Evolutionary conservation across 1,284 basidiomycete species (phyloP).

Genomic region (Microbotryum silenes-acaulis): DNA sequence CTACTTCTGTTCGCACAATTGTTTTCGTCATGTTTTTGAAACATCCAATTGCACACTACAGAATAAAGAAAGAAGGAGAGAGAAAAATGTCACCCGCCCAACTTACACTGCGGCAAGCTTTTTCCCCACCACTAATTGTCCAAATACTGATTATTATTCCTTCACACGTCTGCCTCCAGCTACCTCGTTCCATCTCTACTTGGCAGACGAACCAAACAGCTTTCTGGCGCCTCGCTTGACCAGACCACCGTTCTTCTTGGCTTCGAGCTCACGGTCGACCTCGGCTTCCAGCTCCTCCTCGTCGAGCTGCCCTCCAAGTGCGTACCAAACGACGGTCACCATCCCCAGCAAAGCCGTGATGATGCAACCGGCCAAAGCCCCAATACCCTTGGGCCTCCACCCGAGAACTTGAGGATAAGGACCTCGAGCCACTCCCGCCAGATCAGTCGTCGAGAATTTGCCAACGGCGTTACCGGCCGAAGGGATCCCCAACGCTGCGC

Average conservation of each 20-base stretch:
- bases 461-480: constrained; percentile 73
- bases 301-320: constrained; percentile 36
- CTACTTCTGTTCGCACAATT: no score
- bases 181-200: neutral
- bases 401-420: constrained; percentile 29
- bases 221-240: constrained; percentile 19
- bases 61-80: no score
- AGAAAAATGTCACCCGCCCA: no score
- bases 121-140: no score
- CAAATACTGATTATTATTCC: no score
- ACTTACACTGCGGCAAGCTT: no score
- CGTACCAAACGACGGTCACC: constrained; percentile 61
- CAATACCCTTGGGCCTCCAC: constrained; percentile 31
- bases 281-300: constrained; percentile 35
- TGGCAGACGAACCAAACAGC: neutral
- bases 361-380: constrained; percentile 74
- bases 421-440: constrained; percentile 49
- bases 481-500: constrained; percentile 53
- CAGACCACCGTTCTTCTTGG: constrained; percentile 21
- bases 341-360: constrained; percentile 75
- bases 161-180: no score
- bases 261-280: constrained; percentile 20
- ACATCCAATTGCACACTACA: no score
- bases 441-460: constrained; percentile 53
- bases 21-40: no score